These are phyloP conservation scores for Cutaneotrichosporon daszewskae DNA, from an alignment of 1,284 basidiomycete species.

Conservation along the genomic window DNA sequence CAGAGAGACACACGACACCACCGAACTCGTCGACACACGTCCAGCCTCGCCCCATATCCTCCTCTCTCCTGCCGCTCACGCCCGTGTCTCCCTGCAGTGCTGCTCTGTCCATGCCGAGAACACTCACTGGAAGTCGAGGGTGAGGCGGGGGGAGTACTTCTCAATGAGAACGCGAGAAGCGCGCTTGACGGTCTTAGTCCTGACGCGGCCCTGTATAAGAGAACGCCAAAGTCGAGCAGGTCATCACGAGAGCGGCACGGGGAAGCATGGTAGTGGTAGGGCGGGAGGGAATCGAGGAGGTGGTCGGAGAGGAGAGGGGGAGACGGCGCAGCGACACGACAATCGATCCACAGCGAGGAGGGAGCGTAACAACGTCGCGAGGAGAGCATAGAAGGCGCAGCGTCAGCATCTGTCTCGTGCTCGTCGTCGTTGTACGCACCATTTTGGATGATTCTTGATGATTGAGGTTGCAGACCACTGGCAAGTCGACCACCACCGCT, in stretches of 20 bases:
- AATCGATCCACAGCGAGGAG: not conserved
- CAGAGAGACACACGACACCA: no score
- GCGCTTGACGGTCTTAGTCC: constrained; percentile 99
- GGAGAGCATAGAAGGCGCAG: not conserved
- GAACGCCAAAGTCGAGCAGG: not conserved
- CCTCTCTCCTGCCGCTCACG: not conserved
- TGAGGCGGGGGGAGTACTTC: constrained; percentile 98
- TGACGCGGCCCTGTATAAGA: constrained; percentile 81
- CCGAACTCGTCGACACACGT: no score
- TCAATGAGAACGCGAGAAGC: constrained; percentile 98
- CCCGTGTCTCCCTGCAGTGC: no score
- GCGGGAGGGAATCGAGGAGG: not conserved
- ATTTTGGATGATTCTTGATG: constrained; percentile 18
- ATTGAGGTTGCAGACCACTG: constrained; percentile 5
- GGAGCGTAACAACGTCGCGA: no score
- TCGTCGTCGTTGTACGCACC: constrained; percentile 6
- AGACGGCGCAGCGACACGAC: not conserved
- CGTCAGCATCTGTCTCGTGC: constrained; percentile 6
- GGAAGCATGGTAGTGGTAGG: constrained; percentile 5
- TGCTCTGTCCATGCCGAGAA: no score
- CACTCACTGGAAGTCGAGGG: constrained; percentile 82
- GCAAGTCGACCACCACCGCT: not conserved
- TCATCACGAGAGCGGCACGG: not conserved
- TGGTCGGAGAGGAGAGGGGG: not conserved
- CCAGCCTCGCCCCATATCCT: not conserved